Percentiles rank a stretch among this genome's conserved stretches.
Conservation (phyloP, 2,329 filamentous ascomycete genomes). For the Epichloe bromicola region DNA sequence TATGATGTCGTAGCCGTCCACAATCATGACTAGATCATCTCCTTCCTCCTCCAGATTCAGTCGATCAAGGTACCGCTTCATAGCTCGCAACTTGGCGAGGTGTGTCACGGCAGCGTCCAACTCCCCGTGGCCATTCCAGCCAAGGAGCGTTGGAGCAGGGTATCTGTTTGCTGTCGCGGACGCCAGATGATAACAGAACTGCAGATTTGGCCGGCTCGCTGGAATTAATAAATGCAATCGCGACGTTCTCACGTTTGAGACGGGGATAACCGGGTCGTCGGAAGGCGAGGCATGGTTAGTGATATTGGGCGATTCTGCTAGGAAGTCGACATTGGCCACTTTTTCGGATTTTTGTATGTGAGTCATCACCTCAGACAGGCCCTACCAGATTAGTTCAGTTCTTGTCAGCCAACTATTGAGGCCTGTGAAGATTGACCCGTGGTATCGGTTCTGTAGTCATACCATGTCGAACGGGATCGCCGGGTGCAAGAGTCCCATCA, state of each 20-base stretch:
- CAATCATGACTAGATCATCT: slow-evolving; percentile 48
- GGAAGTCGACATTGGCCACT: not conserved
- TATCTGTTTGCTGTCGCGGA: slow-evolving; percentile 25
- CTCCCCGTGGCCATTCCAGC: slow-evolving; percentile 24
- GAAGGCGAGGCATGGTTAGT: not conserved
- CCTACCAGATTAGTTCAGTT: not conserved
- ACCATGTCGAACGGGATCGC: not conserved
- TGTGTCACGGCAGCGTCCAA: slow-evolving; percentile 23
- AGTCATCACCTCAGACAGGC: not conserved
- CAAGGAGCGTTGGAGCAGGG: slow-evolving; percentile 24
- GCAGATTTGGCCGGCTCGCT: slow-evolving; percentile 22
- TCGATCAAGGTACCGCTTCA: slow-evolving; percentile 21
- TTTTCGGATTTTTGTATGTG: not conserved
- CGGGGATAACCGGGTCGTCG: not conserved
- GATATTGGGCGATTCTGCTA: not conserved
- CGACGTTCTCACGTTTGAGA: slow-evolving; percentile 12
- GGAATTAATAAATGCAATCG: slow-evolving; percentile 26
- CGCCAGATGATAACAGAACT: slow-evolving; percentile 25
- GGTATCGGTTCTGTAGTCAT: not conserved
- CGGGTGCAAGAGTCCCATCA: not conserved
- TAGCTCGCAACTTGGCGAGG: slow-evolving; percentile 26
- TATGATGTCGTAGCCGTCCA: slow-evolving; percentile 51
- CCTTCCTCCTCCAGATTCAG: slow-evolving; percentile 19
- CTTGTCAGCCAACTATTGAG: not conserved
- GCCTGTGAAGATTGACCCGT: not conserved